Evolutionary conservation across 352 stramenopile genomes (phyloP).

Genomic region (Stramenopiles sp.): DNA sequence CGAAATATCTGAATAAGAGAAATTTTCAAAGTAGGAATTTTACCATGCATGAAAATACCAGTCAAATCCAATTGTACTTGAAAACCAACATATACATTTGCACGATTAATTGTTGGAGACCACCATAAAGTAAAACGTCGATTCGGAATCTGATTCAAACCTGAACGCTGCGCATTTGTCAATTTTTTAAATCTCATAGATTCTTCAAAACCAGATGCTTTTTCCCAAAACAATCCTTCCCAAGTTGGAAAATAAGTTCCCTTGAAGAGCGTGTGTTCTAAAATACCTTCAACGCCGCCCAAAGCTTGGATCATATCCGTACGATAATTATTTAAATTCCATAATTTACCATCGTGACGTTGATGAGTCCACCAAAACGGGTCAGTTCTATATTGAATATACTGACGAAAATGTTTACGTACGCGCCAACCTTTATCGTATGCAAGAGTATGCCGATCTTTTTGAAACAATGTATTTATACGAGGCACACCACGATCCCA

Average conservation of each 20-base stretch:
- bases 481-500: conserved; percentile 91
- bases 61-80: conserved; percentile 98
- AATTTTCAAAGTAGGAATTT: conserved; percentile 99
- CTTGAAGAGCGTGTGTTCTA: conserved; percentile 99
- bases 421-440: conserved; percentile 98
- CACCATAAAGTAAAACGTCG: conserved; percentile 98
- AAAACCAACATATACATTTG: conserved; percentile 99
- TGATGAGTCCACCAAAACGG: conserved; percentile 97
- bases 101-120: conserved; percentile 97
- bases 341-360: conserved; percentile 95
- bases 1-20: conserved; percentile 74
- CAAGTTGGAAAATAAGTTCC: conserved; percentile 98
- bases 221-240: conserved; percentile 99
- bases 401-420: conserved; percentile 91
- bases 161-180: conserved; percentile 91
- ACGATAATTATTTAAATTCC: conserved; percentile 99
- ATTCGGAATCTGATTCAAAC: conserved; percentile 99
- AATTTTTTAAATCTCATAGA: conserved; percentile 98
- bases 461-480: conserved; percentile 81
- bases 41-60: conserved; percentile 99
- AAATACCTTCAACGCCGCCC: conserved; percentile 91
- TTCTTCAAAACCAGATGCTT: conserved; percentile 64
- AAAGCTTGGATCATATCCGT: conserved; percentile 99
- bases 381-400: conserved; percentile 82
- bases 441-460: conserved; percentile 90